Conservation (phyloP, 2,329 filamentous ascomycete species). For the Fusarium napiforme region DNA sequence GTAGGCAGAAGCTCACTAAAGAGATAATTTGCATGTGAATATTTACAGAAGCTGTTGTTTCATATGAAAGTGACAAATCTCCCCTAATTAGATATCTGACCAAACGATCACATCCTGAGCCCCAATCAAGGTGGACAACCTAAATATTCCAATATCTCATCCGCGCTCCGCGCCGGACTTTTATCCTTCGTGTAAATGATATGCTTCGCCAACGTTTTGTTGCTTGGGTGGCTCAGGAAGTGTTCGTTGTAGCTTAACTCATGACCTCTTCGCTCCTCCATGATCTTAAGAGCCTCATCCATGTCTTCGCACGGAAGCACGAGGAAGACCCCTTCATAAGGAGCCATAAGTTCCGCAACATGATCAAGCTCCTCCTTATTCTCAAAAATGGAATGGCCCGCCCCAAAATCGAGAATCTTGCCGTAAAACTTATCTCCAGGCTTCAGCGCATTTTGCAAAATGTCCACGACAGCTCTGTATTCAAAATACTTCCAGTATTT, state of each 20-base stretch:
- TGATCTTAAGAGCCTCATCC: not conserved
- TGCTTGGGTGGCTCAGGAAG: not conserved
- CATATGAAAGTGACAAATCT: too few relatives aligned
- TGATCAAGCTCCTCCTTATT: not conserved
- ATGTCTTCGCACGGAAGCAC: not conserved
- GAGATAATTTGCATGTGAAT: not conserved
- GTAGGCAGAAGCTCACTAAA: not conserved
- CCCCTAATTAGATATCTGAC: too few relatives aligned
- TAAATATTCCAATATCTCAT: not conserved
- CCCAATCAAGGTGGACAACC: too few relatives aligned
- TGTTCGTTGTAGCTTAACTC: not conserved
- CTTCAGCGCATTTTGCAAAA: not conserved
- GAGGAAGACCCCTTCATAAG: not conserved
- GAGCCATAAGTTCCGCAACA: accelerated
- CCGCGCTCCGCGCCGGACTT: accelerated
- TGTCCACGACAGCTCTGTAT: not conserved
- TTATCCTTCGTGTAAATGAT: not conserved
- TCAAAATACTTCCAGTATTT: not conserved
- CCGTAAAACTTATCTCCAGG: not conserved
- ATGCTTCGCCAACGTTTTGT: not conserved
- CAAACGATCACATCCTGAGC: too few relatives aligned
- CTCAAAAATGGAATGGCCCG: not conserved
- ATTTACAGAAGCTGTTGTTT: accelerated
- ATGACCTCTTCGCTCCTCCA: not conserved
- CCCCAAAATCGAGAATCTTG: not conserved